Evolutionary conservation across 352 stramenopile genomes (phyloP).

Genomic region (Pythium apleroticum): DNA sequence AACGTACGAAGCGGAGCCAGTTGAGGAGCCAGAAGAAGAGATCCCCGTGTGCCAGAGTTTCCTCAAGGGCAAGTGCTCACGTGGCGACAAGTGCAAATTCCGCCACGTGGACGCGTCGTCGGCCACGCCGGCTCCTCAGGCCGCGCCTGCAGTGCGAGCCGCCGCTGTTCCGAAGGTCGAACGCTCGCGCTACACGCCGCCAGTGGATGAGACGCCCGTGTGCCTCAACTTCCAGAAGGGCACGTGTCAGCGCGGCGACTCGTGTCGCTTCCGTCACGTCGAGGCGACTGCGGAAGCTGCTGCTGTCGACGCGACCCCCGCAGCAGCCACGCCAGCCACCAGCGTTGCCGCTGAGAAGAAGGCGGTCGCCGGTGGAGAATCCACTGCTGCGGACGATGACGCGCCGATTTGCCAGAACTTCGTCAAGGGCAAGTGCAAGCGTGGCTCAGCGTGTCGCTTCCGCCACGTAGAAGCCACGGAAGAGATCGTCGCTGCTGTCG

Average conservation of each 20-base stretch:
- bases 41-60: slow-evolving; percentile 31
- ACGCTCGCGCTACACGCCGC: background rate
- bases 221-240: slow-evolving; percentile 36
- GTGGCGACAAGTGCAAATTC: slow-evolving; percentile 34
- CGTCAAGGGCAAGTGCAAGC: slow-evolving; percentile 46
- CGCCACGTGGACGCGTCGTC: slow-evolving; percentile 18
- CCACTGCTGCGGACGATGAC: background rate
- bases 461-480: slow-evolving; percentile 22
- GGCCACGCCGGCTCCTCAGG: background rate
- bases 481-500: background rate
- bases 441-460: slow-evolving; percentile 35
- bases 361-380: background rate
- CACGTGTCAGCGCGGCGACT: slow-evolving; percentile 33
- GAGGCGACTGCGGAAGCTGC: background rate
- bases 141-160: background rate
- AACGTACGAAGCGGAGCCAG: background rate
- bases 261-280: slow-evolving; percentile 32
- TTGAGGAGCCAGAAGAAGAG: slow-evolving; percentile 3
- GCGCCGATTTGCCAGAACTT: slow-evolving; percentile 32
- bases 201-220: slow-evolving; percentile 20
- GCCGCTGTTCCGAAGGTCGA: background rate
- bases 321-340: background rate
- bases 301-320: background rate
- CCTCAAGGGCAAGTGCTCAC: slow-evolving; percentile 42
- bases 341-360: background rate